Percentiles rank a stretch among this genome's conserved stretches.
These are phyloP conservation scores for Sphagnum tenellum DNA, from an alignment of 225 moss, liverwort and hornwort genomes.

Conservation along the genomic window DNA sequence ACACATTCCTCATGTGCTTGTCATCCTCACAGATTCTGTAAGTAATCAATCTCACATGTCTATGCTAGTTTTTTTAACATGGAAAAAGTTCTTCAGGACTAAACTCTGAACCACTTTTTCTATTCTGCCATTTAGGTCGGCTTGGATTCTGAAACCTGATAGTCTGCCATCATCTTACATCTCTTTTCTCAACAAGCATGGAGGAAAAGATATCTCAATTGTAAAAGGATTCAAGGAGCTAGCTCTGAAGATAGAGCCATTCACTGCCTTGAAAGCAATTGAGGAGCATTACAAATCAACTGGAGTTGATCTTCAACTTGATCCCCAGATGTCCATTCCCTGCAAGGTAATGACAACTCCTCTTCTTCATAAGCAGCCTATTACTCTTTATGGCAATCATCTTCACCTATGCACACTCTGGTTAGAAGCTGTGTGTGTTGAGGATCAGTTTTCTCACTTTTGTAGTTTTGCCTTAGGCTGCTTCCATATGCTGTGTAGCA, in stretches of 20 bases:
- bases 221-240: slow-evolving; percentile 59
- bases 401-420: too few species aligned
- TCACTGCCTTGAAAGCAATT: slow-evolving; percentile 39
- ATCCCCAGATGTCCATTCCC: slow-evolving; percentile 58
- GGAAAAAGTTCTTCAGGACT: too few species aligned
- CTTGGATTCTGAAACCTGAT: slow-evolving; percentile 82
- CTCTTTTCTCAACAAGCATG: slow-evolving; percentile 84
- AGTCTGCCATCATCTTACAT: slow-evolving; percentile 85
- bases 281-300: slow-evolving; percentile 52
- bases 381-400: too few species aligned
- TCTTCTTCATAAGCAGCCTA: too few species aligned
- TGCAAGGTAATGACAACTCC: slow-evolving; percentile 39
- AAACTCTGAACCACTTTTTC: neutral
- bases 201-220: slow-evolving; percentile 71
- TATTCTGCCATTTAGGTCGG: slow-evolving; percentile 44
- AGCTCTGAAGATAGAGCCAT: slow-evolving; percentile 37
- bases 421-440: too few species aligned
- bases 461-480: too few species aligned
- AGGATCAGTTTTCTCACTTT: too few species aligned
- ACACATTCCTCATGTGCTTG: slow-evolving; percentile 91
- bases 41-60: slow-evolving; percentile 15
- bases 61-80: too few species aligned
- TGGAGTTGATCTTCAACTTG: slow-evolving; percentile 48
- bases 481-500: too few species aligned
- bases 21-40: slow-evolving; percentile 95